phyloP scores from a whole-genome alignment of 352 stramenopile genomes.

The Phytopythium aichiense region DNA sequence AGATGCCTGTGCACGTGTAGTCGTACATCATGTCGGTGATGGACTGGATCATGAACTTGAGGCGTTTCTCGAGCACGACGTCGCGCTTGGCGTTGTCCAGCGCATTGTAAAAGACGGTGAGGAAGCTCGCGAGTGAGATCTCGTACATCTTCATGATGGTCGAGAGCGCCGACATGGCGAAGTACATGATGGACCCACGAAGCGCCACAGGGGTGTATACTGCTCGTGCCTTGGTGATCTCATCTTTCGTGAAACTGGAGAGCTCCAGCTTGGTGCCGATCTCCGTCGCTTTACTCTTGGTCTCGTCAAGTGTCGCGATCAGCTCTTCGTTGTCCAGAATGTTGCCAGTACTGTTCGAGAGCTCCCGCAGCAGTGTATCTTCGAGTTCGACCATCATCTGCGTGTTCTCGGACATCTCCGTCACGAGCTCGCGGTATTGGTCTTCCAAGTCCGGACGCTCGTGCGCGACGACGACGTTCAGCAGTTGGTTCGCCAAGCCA shows the following conservation, averaged over 20 bases:
- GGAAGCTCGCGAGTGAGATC: conserved; percentile 91
- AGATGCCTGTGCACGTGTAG: conserved; percentile 96
- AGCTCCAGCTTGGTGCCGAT: conserved; percentile 93
- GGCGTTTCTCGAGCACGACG: conserved; percentile 84
- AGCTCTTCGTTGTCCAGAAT: conserved; percentile 95
- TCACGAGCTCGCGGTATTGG: conserved; percentile 90
- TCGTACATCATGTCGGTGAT: conserved; percentile 95
- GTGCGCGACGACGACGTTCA: conserved; percentile 93
- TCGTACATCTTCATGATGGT: conserved; percentile 97
- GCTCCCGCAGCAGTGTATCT: conserved; percentile 88
- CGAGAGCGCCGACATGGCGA: conserved; percentile 88
- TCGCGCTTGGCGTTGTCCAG: conserved; percentile 90
- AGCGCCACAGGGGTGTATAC: conserved; percentile 92
- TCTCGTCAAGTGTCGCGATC: conserved; percentile 93
- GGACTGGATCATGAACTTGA: conserved; percentile 87
- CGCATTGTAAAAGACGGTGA: conserved; percentile 89
- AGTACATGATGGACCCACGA: conserved; percentile 94
- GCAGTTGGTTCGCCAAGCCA: conserved; percentile 90
- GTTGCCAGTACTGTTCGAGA: conserved; percentile 89
- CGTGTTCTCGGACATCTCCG: conserved; percentile 92
- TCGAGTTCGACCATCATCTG: conserved; percentile 92
- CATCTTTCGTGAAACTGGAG: conserved; percentile 91
- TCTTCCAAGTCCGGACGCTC: conserved; percentile 92
- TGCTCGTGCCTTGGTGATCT: conserved; percentile 89
- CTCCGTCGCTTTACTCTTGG: conserved; percentile 93